phyloP scores from a whole-genome alignment of 345 rosid genomes.

The Eucalyptus grandis region DNA sequence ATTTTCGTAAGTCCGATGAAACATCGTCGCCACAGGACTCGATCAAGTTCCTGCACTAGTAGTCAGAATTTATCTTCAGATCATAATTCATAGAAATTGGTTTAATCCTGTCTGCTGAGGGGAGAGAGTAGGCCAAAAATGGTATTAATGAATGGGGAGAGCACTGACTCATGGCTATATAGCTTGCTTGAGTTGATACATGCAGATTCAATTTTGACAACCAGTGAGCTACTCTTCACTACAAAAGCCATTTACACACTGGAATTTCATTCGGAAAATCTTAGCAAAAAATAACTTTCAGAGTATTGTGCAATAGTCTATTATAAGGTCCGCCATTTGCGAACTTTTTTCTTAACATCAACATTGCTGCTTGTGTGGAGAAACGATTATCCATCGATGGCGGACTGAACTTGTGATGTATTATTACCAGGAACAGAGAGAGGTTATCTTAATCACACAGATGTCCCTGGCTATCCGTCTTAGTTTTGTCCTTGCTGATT shows the following conservation, averaged over 20 bases:
- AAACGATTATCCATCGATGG: not conserved
- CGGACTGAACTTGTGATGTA: not conserved
- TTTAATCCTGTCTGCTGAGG: not conserved
- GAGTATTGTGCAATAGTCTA: not conserved
- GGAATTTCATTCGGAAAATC: not conserved
- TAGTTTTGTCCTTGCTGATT: not conserved
- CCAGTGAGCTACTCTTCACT: not conserved
- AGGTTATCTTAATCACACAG: not conserved
- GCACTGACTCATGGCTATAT: not conserved
- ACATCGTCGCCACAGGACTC: not conserved
- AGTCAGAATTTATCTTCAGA: not conserved
- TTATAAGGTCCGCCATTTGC: not conserved
- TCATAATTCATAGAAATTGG: not conserved
- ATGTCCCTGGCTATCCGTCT: not conserved
- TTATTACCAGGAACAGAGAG: no score
- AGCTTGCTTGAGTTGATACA: not conserved
- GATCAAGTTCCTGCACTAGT: slow-evolving; percentile 8
- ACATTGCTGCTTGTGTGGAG: not conserved
- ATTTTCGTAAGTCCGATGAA: not conserved
- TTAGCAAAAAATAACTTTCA: not conserved
- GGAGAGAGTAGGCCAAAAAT: not conserved
- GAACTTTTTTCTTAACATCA: not conserved
- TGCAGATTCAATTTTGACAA: not conserved
- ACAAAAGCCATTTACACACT: not conserved
- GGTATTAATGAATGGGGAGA: not conserved